Conservation (phyloP, 2,329 filamentous ascomycete species). For the Colletotrichum melonis region DNA sequence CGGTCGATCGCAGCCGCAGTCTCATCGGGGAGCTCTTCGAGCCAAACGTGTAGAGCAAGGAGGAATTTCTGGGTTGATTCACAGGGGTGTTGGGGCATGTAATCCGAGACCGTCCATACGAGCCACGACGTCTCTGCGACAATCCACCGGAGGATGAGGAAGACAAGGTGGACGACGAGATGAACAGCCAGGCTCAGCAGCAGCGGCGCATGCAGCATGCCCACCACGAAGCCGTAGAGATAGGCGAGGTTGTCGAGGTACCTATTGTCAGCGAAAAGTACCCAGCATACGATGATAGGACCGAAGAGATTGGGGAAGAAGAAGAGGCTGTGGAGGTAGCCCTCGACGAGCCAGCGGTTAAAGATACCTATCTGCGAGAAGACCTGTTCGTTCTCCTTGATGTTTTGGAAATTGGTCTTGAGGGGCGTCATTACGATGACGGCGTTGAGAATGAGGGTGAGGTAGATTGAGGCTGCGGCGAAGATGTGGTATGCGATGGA, state of each 20-base stretch:
- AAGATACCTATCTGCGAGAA: not conserved
- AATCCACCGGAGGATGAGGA: not conserved
- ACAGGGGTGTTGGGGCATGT: not conserved
- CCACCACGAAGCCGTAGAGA: conserved; percentile 27
- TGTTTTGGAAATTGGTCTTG: not conserved
- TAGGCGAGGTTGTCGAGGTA: conserved; percentile 16
- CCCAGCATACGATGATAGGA: conserved; percentile 10
- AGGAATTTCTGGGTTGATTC: not conserved
- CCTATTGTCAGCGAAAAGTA: not conserved
- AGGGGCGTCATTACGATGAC: not conserved
- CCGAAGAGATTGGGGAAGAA: conserved; percentile 22
- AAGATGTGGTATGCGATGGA: conserved; percentile 14
- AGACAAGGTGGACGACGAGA: not conserved
- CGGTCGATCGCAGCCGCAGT: conserved; percentile 1
- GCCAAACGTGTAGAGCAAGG: not conserved
- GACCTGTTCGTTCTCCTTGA: not conserved
- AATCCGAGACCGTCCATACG: not conserved
- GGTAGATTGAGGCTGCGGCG: conserved; percentile 3
- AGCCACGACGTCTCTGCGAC: not conserved
- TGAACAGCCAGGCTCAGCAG: not conserved
- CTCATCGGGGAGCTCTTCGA: not conserved
- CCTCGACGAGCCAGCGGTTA: conserved; percentile 14
- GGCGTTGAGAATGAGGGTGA: conserved; percentile 14
- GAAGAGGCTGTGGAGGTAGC: conserved; percentile 23
- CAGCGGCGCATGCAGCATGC: conserved; percentile 13